Evolutionary conservation across 1,139 yeast genomes (phyloP), one percentile per base, ranked within the genome.

Genomic region (Zygoascus sp.): DNA sequence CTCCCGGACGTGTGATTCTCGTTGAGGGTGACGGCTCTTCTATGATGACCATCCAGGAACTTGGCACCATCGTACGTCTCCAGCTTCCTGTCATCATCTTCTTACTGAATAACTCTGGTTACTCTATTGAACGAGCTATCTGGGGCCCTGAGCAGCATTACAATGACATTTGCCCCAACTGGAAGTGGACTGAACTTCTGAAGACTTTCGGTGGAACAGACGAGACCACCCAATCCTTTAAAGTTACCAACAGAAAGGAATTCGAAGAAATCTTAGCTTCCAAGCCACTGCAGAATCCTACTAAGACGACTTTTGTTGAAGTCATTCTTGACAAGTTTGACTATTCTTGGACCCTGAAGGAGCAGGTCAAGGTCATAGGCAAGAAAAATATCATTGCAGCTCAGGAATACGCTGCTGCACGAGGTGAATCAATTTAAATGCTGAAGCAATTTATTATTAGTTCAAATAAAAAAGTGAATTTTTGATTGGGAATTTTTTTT

Each of bases 11-110:
- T 54, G 74, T 86, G 19, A 67, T 86, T 15, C 68, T 88, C 8
- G 70, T 86, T 22, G 89, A 84, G 69, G 96, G 96, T 43, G 96
- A 89, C 61, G 96, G 96, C 2, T 81, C 94, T 7, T 88, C 96
- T 1, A 95, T 86, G 67, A 84, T 88, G 95, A 86, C 96, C 1
- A 74, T 83, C 41, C 72, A 68, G 57, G 96, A 88, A 63, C 66
- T 87, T 42, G 79, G 92, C 1, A 79, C 87, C 21, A 81, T 76
- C 61, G 66, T 83, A 42, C 75, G 89, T 49, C 72, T 76, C 55
- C 71, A 74, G 22, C 70, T 82, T 30, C 75, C 76, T 15, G 84
- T 90, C 19, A 76, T 82, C 40, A 73, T 89, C 23, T 72, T 86
- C 54, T 64, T 88, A 48, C 70, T 87, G 65, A 89, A 88, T 68